Evolutionary conservation across 768 basidiomycete species (phyloP).

Genomic region (Russula earlei): DNA sequence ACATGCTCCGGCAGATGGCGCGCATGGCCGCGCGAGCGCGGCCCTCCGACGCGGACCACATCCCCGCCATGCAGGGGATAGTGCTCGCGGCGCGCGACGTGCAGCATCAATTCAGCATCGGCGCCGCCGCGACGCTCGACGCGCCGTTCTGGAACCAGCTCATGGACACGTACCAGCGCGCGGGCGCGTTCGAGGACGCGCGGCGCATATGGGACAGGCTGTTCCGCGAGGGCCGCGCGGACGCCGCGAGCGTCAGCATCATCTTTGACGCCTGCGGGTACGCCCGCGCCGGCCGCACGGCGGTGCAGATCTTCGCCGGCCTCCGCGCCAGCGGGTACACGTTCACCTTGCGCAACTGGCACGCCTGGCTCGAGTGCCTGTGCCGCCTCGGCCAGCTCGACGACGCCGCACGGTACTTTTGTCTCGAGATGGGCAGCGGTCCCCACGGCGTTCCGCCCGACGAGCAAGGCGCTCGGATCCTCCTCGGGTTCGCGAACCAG

Average conservation of each 20-base stretch:
- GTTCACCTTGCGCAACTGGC: slow-evolving; percentile 66
- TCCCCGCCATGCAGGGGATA: slow-evolving; percentile 28
- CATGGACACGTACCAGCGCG: slow-evolving; percentile 83
- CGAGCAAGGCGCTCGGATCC: slow-evolving; percentile 38
- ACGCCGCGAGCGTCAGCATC: slow-evolving; percentile 64
- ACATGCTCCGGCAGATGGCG: slow-evolving; percentile 50
- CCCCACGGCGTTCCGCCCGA: slow-evolving; percentile 39
- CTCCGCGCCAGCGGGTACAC: slow-evolving; percentile 40
- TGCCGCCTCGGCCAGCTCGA: slow-evolving; percentile 57
- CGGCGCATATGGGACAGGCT: slow-evolving; percentile 75
- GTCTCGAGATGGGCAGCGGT: slow-evolving; percentile 50
- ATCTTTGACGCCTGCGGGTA: slow-evolving; percentile 79
- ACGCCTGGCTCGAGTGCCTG: slow-evolving; percentile 78
- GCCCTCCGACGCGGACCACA: slow-evolving; percentile 16
- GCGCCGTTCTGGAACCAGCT: slow-evolving; percentile 52
- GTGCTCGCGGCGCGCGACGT: slow-evolving; percentile 47
- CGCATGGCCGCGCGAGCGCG: slow-evolving; percentile 29
- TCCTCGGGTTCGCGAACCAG: slow-evolving; percentile 28
- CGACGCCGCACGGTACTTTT: slow-evolving; percentile 57
- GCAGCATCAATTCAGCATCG: slow-evolving; percentile 71
- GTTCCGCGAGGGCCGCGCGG: slow-evolving; percentile 46
- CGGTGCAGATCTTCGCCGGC: slow-evolving; percentile 45
- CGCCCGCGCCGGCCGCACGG: slow-evolving; percentile 41
- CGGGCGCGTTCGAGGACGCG: slow-evolving; percentile 60
- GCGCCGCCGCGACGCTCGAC: slow-evolving; percentile 64